These are phyloP conservation scores for Pseudozyma thailandica DNA, from an alignment of 1,284 basidiomycete genomes.

Conservation along the genomic window DNA sequence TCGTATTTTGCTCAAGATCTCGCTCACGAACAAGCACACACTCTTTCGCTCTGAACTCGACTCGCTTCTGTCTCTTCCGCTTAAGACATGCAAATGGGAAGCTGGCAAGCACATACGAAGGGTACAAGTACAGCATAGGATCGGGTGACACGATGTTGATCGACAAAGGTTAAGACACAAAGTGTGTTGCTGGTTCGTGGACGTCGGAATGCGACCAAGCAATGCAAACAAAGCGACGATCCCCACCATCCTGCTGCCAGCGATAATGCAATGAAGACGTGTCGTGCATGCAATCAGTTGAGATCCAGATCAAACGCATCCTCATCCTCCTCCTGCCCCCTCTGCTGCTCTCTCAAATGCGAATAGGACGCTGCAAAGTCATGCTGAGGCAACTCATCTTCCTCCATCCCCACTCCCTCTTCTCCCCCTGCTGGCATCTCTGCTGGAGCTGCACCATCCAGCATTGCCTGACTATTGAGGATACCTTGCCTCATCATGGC, in stretches of 20 bases:
- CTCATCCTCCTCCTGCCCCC: constrained; percentile 48
- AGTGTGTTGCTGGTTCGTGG: too few relatives aligned
- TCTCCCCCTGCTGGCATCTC: constrained; percentile 13
- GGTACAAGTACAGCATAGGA: neutral
- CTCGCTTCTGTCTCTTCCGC: too few relatives aligned
- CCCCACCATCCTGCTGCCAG: too few relatives aligned
- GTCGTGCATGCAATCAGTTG: constrained; percentile 26
- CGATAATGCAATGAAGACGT: too few relatives aligned
- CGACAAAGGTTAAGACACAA: too few relatives aligned
- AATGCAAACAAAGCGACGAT: too few relatives aligned
- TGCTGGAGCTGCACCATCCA: constrained; percentile 35
- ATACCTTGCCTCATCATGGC: constrained; percentile 60
- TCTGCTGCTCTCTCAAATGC: constrained; percentile 34
- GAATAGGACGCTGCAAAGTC: constrained; percentile 37
- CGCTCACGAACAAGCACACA: too few relatives aligned
- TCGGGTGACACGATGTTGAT: neutral
- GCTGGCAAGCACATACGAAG: neutral
- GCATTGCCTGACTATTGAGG: constrained; percentile 50
- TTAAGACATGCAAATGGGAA: neutral
- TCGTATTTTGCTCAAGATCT: too few relatives aligned
- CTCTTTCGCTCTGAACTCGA: too few relatives aligned
- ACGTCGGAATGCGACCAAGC: neutral
- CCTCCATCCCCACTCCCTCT: constrained; percentile 19
- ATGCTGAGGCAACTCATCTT: constrained; percentile 13
- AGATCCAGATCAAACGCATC: constrained; percentile 61